Percentiles rank a stretch among this genome's conserved stretches.
phyloP scores from a whole-genome alignment of 192 early-diverging fungal genomes.

The Funneliformis geosporum region DNA sequence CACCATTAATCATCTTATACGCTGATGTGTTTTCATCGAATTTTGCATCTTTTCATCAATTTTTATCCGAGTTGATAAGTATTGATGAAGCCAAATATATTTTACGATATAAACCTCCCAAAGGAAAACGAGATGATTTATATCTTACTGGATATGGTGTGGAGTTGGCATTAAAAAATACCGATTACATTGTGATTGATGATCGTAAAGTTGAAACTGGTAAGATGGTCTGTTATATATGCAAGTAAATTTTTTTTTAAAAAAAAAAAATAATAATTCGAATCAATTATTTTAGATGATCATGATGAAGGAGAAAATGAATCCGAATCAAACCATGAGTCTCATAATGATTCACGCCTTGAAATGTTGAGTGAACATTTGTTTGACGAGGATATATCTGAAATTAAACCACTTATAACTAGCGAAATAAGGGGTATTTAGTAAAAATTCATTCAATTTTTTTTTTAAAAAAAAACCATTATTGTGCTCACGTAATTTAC shows the following conservation, averaged over 20 bases:
- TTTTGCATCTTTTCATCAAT: constrained; percentile 63
- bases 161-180: constrained; percentile 91
- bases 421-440: constrained; percentile 56
- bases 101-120: constrained; percentile 58
- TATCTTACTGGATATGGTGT: constrained; percentile 88
- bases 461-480: no score
- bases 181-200: constrained; percentile 95
- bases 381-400: constrained; percentile 47
- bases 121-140: constrained; percentile 36
- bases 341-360: background rate
- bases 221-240: background rate
- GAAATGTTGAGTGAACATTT: constrained; percentile 34
- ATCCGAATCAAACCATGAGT: constrained; percentile 21
- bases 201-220: constrained; percentile 71
- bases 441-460: background rate
- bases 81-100: constrained; percentile 60
- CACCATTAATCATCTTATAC: constrained; percentile 67
- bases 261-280: no score
- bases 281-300: no score
- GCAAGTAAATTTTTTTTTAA: no score
- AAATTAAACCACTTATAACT: constrained; percentile 52
- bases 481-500: background rate
- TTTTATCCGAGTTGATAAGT: constrained; percentile 52
- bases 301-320: constrained; percentile 1
- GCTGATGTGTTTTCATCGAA: constrained; percentile 62